phyloP scores from a whole-genome alignment of 257 asterid species.

The Voacanga thouarsii region DNA sequence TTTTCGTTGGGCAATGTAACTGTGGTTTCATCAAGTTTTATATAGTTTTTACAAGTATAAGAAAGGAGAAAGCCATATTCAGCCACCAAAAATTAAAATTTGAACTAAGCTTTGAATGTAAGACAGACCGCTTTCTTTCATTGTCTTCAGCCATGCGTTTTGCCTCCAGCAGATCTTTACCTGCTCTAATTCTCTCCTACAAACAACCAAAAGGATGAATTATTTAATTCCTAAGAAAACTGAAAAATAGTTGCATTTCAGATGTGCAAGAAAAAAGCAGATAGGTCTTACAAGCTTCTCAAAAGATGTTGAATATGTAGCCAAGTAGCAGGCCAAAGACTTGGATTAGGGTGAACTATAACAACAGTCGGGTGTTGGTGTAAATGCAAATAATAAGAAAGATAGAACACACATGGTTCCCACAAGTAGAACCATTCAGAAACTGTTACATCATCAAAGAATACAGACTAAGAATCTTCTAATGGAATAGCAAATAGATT shows the following conservation, averaged over 20 bases:
- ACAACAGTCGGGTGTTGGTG: not conserved
- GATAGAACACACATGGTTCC: too few species aligned
- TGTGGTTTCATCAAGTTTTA: slow-evolving; percentile 16
- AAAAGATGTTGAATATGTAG: not conserved
- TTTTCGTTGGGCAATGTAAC: slow-evolving; percentile 44
- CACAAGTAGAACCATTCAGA: not conserved
- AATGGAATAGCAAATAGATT: not conserved
- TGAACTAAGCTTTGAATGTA: not conserved
- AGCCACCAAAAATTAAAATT: not conserved
- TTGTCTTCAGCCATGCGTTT: slow-evolving; percentile 57
- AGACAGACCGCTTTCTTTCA: slow-evolving; percentile 57
- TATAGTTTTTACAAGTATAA: slow-evolving; percentile 2
- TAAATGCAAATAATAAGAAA: too few species aligned
- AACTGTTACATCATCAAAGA: not conserved
- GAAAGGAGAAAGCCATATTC: not conserved
- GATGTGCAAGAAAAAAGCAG: not conserved
- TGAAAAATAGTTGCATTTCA: not conserved
- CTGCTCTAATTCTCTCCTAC: slow-evolving; percentile 61
- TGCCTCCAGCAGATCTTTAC: slow-evolving; percentile 46
- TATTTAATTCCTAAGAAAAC: not conserved
- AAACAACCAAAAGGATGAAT: not conserved
- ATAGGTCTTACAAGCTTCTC: not conserved
- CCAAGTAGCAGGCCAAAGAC: not conserved
- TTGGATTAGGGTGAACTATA: not conserved
- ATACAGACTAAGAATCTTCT: not conserved